These are phyloP conservation scores for Aspergillus tamarii DNA, from an alignment of 2,329 filamentous ascomycete genomes.

Conservation along the genomic window DNA sequence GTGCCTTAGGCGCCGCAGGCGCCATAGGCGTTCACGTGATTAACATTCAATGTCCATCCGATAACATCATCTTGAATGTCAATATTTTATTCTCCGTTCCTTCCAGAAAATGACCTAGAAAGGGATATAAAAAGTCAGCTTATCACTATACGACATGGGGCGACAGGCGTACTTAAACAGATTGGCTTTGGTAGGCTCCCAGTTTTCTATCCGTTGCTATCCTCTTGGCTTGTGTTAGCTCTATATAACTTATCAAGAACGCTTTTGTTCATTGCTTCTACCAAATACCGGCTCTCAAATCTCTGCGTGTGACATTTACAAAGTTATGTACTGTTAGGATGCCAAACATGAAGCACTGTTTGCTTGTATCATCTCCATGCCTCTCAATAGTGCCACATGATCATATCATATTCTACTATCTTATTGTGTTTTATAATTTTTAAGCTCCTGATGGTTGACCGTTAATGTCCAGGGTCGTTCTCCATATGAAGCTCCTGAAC, in stretches of 20 bases:
- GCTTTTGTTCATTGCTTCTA: background rate
- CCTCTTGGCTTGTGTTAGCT: background rate
- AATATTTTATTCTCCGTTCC: background rate
- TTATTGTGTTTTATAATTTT: background rate
- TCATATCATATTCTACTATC: background rate
- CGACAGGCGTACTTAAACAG: conserved; percentile 49
- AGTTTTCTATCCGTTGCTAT: conserved; percentile 10
- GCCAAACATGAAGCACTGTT: background rate
- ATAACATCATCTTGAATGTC: conserved; percentile 9
- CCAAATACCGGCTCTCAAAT: background rate
- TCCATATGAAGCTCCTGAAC: conserved; percentile 48
- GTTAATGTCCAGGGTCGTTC: conserved; percentile 45
- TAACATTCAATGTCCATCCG: background rate
- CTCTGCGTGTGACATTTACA: background rate
- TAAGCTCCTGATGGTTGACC: conserved; percentile 17
- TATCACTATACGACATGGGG: conserved; percentile 38
- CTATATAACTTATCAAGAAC: background rate
- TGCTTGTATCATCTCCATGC: too few relatives aligned
- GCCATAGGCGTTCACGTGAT: conserved; percentile 24
- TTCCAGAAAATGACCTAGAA: background rate
- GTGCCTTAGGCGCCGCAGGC: conserved; percentile 28
- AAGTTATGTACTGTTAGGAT: background rate
- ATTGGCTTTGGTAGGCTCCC: conserved; percentile 48
- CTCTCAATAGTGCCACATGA: background rate
- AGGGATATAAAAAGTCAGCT: background rate